Evolutionary conservation across 2,329 filamentous ascomycete species (phyloP).

Genomic region (Scopulariopsis brevicaulis): DNA sequence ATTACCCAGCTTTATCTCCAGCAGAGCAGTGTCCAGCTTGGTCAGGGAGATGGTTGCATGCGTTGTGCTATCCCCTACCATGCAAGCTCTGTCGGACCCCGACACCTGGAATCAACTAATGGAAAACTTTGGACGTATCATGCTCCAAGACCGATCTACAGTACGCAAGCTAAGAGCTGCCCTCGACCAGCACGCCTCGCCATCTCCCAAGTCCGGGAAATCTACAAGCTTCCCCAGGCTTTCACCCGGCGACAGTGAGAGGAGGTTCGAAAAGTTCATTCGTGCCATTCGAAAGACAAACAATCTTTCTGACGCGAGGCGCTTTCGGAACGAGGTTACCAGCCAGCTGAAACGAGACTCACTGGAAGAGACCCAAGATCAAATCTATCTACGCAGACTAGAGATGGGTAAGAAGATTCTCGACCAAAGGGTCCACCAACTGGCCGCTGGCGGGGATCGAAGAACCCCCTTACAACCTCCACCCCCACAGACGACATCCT

Average conservation of each 20-base stretch:
- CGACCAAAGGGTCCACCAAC: conserved; percentile 76
- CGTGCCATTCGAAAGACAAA: conserved; percentile 78
- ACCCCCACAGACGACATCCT: conserved; percentile 14
- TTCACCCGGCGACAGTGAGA: conserved; percentile 72
- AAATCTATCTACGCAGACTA: conserved; percentile 74
- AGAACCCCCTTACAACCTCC: conserved; percentile 12
- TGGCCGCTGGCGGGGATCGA: conserved; percentile 54
- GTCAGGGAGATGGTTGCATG: conserved; percentile 87
- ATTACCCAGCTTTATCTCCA: conserved; percentile 62
- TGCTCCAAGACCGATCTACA: conserved; percentile 91
- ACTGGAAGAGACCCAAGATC: conserved; percentile 67
- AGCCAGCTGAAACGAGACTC: conserved; percentile 85
- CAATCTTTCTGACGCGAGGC: conserved; percentile 83
- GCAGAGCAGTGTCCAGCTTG: conserved; percentile 68
- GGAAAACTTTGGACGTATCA: conserved; percentile 75
- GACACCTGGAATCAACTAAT: conserved; percentile 97
- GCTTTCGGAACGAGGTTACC: conserved; percentile 83
- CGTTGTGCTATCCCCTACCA: conserved; percentile 73
- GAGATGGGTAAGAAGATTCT: conserved; percentile 86
- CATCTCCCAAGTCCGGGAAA: conserved; percentile 55
- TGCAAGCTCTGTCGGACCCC: conserved; percentile 74
- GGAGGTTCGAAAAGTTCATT: conserved; percentile 90
- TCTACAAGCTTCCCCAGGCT: conserved; percentile 68
- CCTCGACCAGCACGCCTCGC: conserved; percentile 84
- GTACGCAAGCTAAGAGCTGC: conserved; percentile 86